Conservation (phyloP, 441 rosid genomes). For the California macrophylla region DNA sequence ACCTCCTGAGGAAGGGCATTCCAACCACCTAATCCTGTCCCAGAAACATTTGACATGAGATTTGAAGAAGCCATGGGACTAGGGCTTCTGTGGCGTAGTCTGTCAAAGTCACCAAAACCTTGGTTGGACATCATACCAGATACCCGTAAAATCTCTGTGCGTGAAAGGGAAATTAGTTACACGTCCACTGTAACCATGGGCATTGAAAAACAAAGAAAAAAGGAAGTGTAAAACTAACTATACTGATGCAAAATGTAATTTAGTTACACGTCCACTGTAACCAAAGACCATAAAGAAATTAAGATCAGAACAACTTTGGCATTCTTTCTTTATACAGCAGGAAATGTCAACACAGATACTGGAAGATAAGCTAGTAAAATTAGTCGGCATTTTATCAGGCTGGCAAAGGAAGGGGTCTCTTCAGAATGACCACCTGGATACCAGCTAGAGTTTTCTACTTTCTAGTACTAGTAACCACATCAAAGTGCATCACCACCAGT, state of each 20-base stretch:
- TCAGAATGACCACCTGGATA: too few relatives aligned
- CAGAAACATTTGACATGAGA: slow-evolving; percentile 53
- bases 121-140: slow-evolving; percentile 82
- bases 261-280: neutral
- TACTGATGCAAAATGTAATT: neutral
- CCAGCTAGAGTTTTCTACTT: neutral
- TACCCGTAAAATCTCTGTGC: slow-evolving; percentile 69
- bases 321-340: neutral
- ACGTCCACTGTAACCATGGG: too few relatives aligned
- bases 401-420: too few relatives aligned
- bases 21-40: slow-evolving; percentile 60
- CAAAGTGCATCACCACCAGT: neutral
- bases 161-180: slow-evolving; percentile 12
- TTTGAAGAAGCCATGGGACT: slow-evolving; percentile 96
- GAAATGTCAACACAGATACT: neutral
- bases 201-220: neutral
- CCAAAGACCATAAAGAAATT: neutral
- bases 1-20: slow-evolving; percentile 76
- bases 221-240: neutral
- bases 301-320: neutral
- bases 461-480: neutral
- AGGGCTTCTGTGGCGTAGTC: slow-evolving; percentile 83
- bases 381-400: neutral
- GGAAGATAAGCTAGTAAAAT: neutral
- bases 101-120: slow-evolving; percentile 70